Evolutionary conservation across 495 filamentous ascomycete species (phyloP).

Genomic region (Emericellopsis terricola): DNA sequence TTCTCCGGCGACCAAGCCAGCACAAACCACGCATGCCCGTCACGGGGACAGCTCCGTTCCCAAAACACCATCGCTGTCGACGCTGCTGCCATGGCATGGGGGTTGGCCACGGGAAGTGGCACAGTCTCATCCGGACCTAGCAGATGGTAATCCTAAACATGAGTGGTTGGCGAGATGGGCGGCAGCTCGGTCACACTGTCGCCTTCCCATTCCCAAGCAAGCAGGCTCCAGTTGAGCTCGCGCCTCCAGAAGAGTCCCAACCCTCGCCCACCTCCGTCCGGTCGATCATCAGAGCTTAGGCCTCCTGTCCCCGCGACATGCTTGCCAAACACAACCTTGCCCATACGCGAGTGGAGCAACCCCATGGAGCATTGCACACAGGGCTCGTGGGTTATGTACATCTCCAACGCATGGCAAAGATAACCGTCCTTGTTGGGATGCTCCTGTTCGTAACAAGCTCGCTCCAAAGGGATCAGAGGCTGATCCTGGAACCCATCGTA

Average conservation of each 20-base stretch:
- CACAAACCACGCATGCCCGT: no score
- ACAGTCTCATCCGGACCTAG: slow-evolving; percentile 2
- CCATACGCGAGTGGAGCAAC: slow-evolving; percentile 77
- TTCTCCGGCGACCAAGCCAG: no score
- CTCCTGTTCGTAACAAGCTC: slow-evolving; percentile 20
- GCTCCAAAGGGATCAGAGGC: slow-evolving; percentile 21
- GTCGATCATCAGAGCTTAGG: slow-evolving; percentile 29
- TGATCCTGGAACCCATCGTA: slow-evolving; percentile 28
- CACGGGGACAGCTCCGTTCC: no score
- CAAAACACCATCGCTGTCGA: background rate
- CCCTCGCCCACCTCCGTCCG: slow-evolving; percentile 27
- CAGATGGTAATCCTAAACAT: slow-evolving; percentile 4
- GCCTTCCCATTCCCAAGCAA: slow-evolving; percentile 63
- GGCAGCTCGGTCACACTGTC: slow-evolving; percentile 13
- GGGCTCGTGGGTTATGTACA: slow-evolving; percentile 87
- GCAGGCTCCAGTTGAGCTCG: slow-evolving; percentile 83
- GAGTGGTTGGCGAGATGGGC: slow-evolving; percentile 11
- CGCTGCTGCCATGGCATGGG: background rate
- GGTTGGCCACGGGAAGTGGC: background rate
- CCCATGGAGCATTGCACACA: slow-evolving; percentile 96
- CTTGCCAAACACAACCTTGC: slow-evolving; percentile 57
- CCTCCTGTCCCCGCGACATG: slow-evolving; percentile 43
- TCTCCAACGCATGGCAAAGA: slow-evolving; percentile 75
- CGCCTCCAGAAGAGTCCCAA: slow-evolving; percentile 86
- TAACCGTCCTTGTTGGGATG: slow-evolving; percentile 53